A percentile compares a stretch with the other conserved stretches of the same genome.
These are phyloP conservation scores for Cylindrotheca fusiformis DNA, from an alignment of 108 stramenopile species.

Conservation along the genomic window DNA sequence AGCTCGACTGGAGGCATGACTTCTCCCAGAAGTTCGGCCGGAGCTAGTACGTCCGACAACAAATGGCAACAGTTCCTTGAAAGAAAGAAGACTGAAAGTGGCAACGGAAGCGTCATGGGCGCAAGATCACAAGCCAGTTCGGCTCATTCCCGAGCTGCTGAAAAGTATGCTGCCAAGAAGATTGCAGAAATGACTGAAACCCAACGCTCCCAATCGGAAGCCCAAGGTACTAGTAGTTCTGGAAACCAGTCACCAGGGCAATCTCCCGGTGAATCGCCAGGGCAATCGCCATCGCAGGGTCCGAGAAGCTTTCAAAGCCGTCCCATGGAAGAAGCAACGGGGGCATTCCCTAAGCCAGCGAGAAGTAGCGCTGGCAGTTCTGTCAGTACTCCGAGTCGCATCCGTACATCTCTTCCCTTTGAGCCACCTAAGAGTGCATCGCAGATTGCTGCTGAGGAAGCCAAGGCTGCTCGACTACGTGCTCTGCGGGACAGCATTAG, in stretches of 20 bases:
- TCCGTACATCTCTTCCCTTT: neutral
- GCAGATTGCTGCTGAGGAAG: neutral
- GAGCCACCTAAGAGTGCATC: neutral
- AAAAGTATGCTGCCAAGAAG: constrained; percentile 55
- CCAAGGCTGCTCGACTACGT: neutral
- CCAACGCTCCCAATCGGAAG: constrained; percentile 21
- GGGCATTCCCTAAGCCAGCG: constrained; percentile 25
- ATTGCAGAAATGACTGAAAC: constrained; percentile 74
- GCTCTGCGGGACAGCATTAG: neutral
- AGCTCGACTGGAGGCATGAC: neutral
- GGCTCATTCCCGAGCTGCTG: constrained; percentile 43
- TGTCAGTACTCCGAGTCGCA: neutral
- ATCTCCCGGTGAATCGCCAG: too few species aligned
- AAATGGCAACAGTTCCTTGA: constrained; percentile 30
- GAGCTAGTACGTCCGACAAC: too few species aligned
- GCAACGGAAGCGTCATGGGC: constrained; percentile 12
- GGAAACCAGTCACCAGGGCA: too few species aligned
- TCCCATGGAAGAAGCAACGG: constrained; percentile 22
- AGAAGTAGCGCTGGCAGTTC: constrained; percentile 1
- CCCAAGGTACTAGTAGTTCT: too few species aligned
- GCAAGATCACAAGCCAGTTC: constrained; percentile 10
- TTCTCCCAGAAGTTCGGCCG: neutral
- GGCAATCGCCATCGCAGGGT: neutral
- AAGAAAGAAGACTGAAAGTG: constrained; percentile 24
- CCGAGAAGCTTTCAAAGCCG: constrained; percentile 3